Evolutionary conservation across 2,329 filamentous ascomycete species (phyloP).

Genomic region (Dryadomyces quercus-mongolicae): DNA sequence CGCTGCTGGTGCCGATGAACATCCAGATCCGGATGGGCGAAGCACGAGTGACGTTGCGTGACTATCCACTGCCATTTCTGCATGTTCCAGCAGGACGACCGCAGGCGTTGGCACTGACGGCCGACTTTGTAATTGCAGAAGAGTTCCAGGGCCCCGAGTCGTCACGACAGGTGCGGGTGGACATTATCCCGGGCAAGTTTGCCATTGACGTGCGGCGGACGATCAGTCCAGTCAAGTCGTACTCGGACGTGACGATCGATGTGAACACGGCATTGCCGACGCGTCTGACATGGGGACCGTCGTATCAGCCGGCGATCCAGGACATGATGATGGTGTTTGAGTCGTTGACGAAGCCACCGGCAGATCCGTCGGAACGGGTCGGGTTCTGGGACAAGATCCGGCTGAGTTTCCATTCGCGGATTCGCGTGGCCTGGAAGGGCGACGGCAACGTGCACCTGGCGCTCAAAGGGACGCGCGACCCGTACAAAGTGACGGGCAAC

Average conservation of each 20-base stretch:
- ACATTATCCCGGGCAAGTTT: slow-evolving; percentile 75
- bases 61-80: slow-evolving; percentile 85
- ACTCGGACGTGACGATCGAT: slow-evolving; percentile 81
- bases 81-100: slow-evolving; percentile 71
- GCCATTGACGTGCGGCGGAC: slow-evolving; percentile 80
- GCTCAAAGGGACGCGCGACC: slow-evolving; percentile 83
- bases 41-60: slow-evolving; percentile 70
- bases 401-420: slow-evolving; percentile 82
- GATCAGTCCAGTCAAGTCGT: slow-evolving; percentile 90
- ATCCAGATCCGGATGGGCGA: slow-evolving; percentile 85
- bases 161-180: slow-evolving; percentile 65
- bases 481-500: slow-evolving; percentile 83
- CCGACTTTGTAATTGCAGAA: slow-evolving; percentile 92
- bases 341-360: slow-evolving; percentile 88
- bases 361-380: slow-evolving; percentile 85
- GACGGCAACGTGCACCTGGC: slow-evolving; percentile 92
- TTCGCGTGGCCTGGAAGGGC: slow-evolving; percentile 83
- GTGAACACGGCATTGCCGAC: slow-evolving; percentile 91
- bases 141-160: slow-evolving; percentile 77
- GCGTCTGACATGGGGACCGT: slow-evolving; percentile 91
- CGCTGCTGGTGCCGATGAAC: slow-evolving; percentile 79
- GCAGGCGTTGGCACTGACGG: slow-evolving; percentile 71
- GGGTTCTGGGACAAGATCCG: slow-evolving; percentile 99
- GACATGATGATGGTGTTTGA: slow-evolving; percentile 99
- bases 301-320: slow-evolving; percentile 94